Evolutionary conservation across 768 basidiomycete species (phyloP).

Genomic region (Pilatotrama ljubarskyi): DNA sequence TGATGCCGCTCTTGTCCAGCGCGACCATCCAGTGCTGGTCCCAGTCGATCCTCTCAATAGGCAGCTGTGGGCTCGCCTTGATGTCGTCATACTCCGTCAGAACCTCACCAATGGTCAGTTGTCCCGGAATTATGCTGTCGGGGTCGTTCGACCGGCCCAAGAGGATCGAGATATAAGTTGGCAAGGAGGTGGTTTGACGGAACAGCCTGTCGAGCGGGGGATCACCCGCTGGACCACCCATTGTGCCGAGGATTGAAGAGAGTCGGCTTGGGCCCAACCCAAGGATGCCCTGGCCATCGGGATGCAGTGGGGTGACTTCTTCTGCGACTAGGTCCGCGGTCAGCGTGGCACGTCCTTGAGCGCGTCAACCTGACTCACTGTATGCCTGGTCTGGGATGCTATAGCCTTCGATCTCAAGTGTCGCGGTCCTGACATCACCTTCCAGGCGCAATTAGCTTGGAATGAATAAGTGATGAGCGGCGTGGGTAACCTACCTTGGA

Average conservation of each 20-base stretch:
- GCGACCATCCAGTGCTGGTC: slow-evolving; percentile 36
- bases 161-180: slow-evolving; percentile 34
- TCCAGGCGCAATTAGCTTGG: background rate
- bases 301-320: slow-evolving; percentile 10
- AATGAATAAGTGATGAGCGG: too few relatives aligned
- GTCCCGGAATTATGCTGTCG: slow-evolving; percentile 27
- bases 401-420: slow-evolving; percentile 28
- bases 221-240: slow-evolving; percentile 27
- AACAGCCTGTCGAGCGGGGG: slow-evolving; percentile 36
- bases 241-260: slow-evolving; percentile 21
- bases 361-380: slow-evolving; percentile 16
- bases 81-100: slow-evolving; percentile 31
- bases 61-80: slow-evolving; percentile 29
- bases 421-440: slow-evolving; percentile 31
- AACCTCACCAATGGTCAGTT: slow-evolving; percentile 34
- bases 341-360: background rate
- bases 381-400: slow-evolving; percentile 32
- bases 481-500: slow-evolving; percentile 21
- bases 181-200: slow-evolving; percentile 30
- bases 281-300: slow-evolving; percentile 28
- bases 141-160: slow-evolving; percentile 34
- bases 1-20: slow-evolving; percentile 33
- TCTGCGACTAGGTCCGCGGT: slow-evolving; percentile 6
- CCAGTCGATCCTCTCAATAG: slow-evolving; percentile 23
- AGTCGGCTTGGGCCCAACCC: slow-evolving; percentile 35